phyloP scores from a whole-genome alignment of 106 monocot species.

The Dioscorea zingiberensis region DNA sequence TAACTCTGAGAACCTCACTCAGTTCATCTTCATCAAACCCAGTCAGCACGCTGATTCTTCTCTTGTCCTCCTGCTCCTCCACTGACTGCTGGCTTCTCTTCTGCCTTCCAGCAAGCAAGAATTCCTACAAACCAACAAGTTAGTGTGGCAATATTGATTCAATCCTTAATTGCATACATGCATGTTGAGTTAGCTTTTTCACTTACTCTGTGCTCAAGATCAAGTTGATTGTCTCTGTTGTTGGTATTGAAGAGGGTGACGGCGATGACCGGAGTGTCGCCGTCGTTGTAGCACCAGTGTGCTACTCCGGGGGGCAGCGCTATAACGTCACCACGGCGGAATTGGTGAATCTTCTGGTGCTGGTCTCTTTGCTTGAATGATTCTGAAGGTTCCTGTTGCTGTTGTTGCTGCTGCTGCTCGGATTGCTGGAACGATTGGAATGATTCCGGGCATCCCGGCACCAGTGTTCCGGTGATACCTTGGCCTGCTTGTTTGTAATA shows the following conservation, averaged over 20 bases:
- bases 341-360: constrained; percentile 47
- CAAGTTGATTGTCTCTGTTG: constrained; percentile 61
- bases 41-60: neutral
- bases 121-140: neutral
- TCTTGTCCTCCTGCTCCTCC: neutral
- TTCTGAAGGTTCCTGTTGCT: neutral
- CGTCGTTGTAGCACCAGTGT: constrained; percentile 3
- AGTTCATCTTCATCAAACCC: constrained; percentile 10
- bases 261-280: neutral
- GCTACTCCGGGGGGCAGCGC: constrained; percentile 15
- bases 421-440: constrained; percentile 15
- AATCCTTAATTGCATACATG: neutral
- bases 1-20: constrained; percentile 1
- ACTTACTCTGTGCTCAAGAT: constrained; percentile 31
- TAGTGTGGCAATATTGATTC: neutral
- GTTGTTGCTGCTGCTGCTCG: neutral
- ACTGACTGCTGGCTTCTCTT: neutral
- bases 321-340: constrained; percentile 47
- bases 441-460: constrained; percentile 40
- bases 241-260: constrained; percentile 19
- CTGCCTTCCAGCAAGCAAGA: constrained; percentile 16
- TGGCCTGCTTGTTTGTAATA: constrained; percentile 16
- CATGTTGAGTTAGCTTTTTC: neutral
- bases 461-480: constrained; percentile 12
- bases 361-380: constrained; percentile 22